Conservation (phyloP, 257 asterid species). For the Cinchona pubescens region DNA sequence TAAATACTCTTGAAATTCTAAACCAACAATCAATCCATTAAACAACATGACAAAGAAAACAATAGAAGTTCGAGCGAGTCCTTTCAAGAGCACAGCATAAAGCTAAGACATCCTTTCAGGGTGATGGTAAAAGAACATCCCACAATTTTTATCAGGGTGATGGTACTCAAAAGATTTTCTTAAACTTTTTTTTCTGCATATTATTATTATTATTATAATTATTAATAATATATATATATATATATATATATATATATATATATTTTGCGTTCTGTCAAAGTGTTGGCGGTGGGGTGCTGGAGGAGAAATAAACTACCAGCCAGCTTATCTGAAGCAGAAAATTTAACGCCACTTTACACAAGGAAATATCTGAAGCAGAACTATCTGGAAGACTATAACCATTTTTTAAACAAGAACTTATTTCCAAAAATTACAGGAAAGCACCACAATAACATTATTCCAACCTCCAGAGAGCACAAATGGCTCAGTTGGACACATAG, state of each 20-base stretch:
- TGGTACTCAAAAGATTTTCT: background rate
- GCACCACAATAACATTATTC: constrained; percentile 4
- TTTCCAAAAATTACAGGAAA: background rate
- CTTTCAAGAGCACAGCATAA: background rate
- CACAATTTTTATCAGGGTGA: background rate
- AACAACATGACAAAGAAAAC: background rate
- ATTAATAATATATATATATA: no score
- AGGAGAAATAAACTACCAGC: background rate
- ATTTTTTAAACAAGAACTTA: background rate
- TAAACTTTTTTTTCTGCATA: background rate
- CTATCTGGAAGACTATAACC: background rate
- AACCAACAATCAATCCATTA: background rate
- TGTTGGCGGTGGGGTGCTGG: background rate
- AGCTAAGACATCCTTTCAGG: background rate
- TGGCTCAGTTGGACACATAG: constrained; percentile 94
- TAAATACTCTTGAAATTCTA: background rate
- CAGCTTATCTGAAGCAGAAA: no score
- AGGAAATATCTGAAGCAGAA: background rate
- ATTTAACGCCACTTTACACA: background rate
- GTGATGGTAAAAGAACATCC: background rate
- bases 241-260: no score
- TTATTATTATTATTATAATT: background rate
- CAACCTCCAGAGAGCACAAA: constrained; percentile 98
- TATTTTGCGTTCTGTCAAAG: background rate
- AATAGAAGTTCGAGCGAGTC: background rate